Percentiles rank a stretch among this genome's conserved stretches.
Evolutionary conservation across 2,329 filamentous ascomycete genomes (phyloP).

Genomic region (Monosporascus sp.): DNA sequence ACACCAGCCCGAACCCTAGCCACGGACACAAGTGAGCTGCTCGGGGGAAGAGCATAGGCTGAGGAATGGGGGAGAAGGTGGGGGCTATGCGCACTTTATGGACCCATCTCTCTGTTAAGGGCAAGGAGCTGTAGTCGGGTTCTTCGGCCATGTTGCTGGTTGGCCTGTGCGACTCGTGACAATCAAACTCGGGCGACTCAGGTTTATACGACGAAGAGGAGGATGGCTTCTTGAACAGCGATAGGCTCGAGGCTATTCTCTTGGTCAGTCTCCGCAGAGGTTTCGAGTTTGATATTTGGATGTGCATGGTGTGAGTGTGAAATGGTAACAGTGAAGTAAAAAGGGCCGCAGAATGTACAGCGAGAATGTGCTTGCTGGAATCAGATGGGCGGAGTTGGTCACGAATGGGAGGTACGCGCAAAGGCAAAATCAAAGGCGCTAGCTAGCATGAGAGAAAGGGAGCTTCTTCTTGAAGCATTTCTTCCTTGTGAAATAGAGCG

Average conservation of each 20-base stretch:
- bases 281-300: conserved; percentile 7
- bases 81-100: conserved; percentile 60
- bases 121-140: conserved; percentile 76
- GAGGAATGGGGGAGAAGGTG: background rate
- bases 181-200: background rate
- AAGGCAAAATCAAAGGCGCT: too few relatives aligned
- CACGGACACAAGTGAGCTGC: too few relatives aligned
- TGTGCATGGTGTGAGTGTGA: conserved; percentile 12
- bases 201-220: background rate
- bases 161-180: conserved; percentile 1
- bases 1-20: too few relatives aligned
- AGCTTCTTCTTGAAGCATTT: too few relatives aligned
- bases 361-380: background rate
- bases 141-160: conserved; percentile 68
- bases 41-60: background rate
- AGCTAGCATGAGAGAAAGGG: too few relatives aligned
- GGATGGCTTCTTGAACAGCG: conserved; percentile 9
- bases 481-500: too few relatives aligned
- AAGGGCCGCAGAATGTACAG: background rate
- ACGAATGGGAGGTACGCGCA: too few relatives aligned
- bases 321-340: conserved; percentile 1
- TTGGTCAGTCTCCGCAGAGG: conserved; percentile 19
- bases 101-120: conserved; percentile 72
- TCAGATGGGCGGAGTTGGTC: background rate
- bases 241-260: conserved; percentile 17